phyloP scores from a whole-genome alignment of 164 flowering plant species.

The Vitis labrusca region DNA sequence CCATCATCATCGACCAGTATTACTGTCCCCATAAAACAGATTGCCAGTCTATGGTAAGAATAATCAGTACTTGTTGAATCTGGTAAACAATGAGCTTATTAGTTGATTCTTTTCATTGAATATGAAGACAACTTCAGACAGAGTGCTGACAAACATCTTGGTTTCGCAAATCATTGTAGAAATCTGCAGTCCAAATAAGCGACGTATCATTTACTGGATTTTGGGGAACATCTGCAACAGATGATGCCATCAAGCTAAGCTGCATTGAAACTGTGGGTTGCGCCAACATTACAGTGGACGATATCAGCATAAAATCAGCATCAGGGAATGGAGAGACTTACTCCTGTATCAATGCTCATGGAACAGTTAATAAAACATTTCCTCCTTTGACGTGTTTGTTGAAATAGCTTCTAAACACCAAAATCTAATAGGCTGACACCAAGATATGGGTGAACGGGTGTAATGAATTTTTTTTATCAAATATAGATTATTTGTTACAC shows the following conservation, averaged over 20 bases:
- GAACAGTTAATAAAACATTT: not conserved
- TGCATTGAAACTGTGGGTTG: not conserved
- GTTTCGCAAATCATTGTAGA: not conserved
- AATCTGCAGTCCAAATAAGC: not conserved
- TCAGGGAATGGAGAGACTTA: not conserved
- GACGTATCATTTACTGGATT: not conserved
- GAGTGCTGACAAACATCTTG: too few relatives aligned
- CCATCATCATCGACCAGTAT: constrained; percentile 47
- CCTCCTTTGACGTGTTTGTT: too few relatives aligned
- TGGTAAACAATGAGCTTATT: too few relatives aligned
- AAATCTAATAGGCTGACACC: too few relatives aligned
- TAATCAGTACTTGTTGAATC: too few relatives aligned
- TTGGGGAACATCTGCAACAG: not conserved
- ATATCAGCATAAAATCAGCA: not conserved
- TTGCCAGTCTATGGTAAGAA: too few relatives aligned
- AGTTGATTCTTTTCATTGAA: too few relatives aligned
- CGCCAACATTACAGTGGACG: not conserved
- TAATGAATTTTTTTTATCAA: too few relatives aligned
- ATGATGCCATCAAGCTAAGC: not conserved
- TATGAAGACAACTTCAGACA: too few relatives aligned
- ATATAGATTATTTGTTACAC: too few relatives aligned
- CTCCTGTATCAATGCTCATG: constrained; percentile 1
- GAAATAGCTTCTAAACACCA: too few relatives aligned
- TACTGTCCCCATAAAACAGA: constrained; percentile 7
- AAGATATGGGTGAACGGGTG: too few relatives aligned